Base-by-base conservation (phyloP, 1,284 basidiomycete species). In the Heterobasidion parviporum region DNA sequence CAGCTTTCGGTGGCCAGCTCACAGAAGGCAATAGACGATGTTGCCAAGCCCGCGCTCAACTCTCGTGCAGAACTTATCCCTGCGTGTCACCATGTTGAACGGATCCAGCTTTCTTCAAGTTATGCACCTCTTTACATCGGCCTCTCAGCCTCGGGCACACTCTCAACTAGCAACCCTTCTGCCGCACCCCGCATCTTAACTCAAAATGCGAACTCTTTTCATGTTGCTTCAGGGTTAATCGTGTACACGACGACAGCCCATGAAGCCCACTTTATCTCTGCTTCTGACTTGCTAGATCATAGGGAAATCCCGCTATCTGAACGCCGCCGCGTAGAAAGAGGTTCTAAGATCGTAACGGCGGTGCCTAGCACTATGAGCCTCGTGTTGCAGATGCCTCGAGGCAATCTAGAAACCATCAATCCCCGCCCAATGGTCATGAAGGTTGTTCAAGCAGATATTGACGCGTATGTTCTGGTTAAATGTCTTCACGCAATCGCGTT, bases 331-430 rank as follows among this genome's bases (percentile, higher is more conserved):
- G 81, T 97, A 0, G 94, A 98, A 69, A 75, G 95, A 50, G 94
- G 94, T 0, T 87, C 91, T 1, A 74, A 86, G 56, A 93, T 96
- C 33, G 92, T 97, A 1, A 83, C 86, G 0, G 87, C 87, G 10
- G 87, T 95, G 0, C 88, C 93, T 2, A 92, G 87, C 59, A 75
- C 83, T 8, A 98, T 97, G 92, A 87, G 80, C 61, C 71, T 98
- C 15, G 89, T 99, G 1, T 73, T 99, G 12, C 97, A 99, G 73
- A 99, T 99, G 94, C 97, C 96, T 0, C 76, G 97, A 62, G 97
- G 97, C 0, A 99, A 99, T 70, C 68, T 99, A 54, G 97, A 99
- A 74, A 98, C 94, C 0, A 87, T 99, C 56, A 92, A 89, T 64
- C 97, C 97, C 1, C 78, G 97, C 36, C 90, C 96, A 1, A 74